These are phyloP conservation scores for Sporisorium scitamineum DNA, from an alignment of 1,284 basidiomycete species.

Conservation along the genomic window DNA sequence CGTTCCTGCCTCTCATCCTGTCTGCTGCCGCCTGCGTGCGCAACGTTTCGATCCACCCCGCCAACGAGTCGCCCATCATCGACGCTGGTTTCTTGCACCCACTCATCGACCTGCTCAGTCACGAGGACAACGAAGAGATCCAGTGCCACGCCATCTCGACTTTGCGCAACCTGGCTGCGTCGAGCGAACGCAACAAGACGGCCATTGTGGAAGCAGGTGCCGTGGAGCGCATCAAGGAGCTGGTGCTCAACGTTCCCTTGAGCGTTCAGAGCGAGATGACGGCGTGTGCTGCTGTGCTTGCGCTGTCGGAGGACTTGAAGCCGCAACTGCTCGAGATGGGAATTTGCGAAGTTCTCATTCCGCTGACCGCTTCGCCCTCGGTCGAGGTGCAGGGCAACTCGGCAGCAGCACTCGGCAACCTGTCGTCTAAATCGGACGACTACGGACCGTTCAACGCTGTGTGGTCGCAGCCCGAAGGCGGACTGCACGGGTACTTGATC, in stretches of 20 bases:
- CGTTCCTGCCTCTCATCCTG: constrained; percentile 97
- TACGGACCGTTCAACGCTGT: constrained; percentile 98
- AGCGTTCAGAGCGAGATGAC: constrained; percentile 99
- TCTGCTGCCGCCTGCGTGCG: constrained; percentile 98
- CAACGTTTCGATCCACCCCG: constrained; percentile 98
- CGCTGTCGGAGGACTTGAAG: constrained; percentile 68
- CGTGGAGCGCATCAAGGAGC: constrained; percentile 96
- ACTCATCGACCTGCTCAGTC: constrained; percentile 92
- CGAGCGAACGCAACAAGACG: constrained; percentile 97
- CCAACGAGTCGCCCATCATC: constrained; percentile 99
- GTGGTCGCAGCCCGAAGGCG: constrained; percentile 97
- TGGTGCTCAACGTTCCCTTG: constrained; percentile 93
- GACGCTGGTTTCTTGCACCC: constrained; percentile 97
- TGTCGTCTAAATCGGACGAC: constrained; percentile 92
- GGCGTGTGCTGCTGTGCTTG: constrained; percentile 83
- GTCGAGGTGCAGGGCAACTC: constrained; percentile 99
- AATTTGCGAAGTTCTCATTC: constrained; percentile 96
- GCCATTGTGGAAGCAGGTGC: constrained; percentile 98
- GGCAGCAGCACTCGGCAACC: constrained; percentile 95
- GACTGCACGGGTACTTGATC: constrained; percentile 93
- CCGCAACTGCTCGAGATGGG: constrained; percentile 88
- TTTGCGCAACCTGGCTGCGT: constrained; percentile 93
- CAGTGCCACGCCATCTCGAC: constrained; percentile 99
- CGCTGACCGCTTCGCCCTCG: constrained; percentile 92
- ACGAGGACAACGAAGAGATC: constrained; percentile 99